Conservation (phyloP, 352 stramenopile genomes). For the Aphanomyces astaci region DNA sequence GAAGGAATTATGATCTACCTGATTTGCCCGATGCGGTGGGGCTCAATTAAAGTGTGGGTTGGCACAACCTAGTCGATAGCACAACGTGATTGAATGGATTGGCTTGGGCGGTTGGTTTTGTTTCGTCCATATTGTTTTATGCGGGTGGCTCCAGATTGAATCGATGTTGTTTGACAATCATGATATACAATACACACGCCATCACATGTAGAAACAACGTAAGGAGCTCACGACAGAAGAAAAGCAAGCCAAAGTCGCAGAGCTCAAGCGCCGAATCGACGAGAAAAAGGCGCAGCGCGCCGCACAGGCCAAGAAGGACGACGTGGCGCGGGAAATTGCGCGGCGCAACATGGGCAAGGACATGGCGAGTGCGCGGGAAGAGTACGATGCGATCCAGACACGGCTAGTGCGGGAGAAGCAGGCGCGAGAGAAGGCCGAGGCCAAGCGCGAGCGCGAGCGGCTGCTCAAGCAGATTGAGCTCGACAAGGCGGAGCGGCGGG, state of each 20-base stretch:
- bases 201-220: conserved; percentile 29
- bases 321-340: conserved; percentile 63
- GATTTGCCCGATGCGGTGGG: too few species aligned
- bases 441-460: conserved; percentile 82
- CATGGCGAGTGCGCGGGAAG: conserved; percentile 63
- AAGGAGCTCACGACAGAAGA: conserved; percentile 75
- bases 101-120: too few species aligned
- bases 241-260: conserved; percentile 77
- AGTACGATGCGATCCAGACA: conserved; percentile 75
- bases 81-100: too few species aligned
- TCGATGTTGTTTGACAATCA: too few species aligned
- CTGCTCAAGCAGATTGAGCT: conserved; percentile 84
- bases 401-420: conserved; percentile 70
- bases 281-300: conserved; percentile 68
- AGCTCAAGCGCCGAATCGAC: conserved; percentile 74
- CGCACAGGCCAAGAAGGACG: conserved; percentile 66
- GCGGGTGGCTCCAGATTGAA: too few species aligned
- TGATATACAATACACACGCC: too few species aligned
- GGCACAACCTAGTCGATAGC: too few species aligned
- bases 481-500: conserved; percentile 86
- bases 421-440: conserved; percentile 85
- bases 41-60: too few species aligned
- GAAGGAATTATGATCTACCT: too few species aligned
- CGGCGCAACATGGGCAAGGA: conserved; percentile 67
- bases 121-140: too few species aligned